A percentile compares a stretch with the other conserved stretches of the same genome.
phyloP scores from a whole-genome alignment of 805 yeast genomes.

The Scheffersomyces coipomensis region DNA sequence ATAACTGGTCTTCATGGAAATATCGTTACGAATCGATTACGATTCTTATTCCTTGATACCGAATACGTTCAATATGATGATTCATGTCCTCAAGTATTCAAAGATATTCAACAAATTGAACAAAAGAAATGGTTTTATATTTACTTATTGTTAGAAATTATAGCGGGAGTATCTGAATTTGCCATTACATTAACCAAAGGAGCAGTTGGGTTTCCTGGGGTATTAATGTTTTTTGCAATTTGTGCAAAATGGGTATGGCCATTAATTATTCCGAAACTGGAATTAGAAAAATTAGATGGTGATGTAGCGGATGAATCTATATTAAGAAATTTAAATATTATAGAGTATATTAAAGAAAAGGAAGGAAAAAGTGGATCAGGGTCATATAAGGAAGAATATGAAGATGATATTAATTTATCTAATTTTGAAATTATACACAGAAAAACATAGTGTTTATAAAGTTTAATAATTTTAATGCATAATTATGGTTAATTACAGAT shows the following conservation, averaged over 20 bases:
- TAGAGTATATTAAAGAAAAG: constrained; percentile 6
- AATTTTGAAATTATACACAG: not conserved
- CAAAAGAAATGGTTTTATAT: constrained; percentile 48
- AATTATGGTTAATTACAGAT: too few species aligned
- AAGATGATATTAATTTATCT: not conserved
- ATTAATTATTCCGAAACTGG: constrained; percentile 56
- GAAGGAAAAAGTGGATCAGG: not conserved
- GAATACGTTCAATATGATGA: constrained; percentile 34
- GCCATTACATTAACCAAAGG: constrained; percentile 84
- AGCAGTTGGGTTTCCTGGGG: constrained; percentile 93
- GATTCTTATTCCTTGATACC: constrained; percentile 62
- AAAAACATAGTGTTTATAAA: too few species aligned
- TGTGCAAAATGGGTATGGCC: constrained; percentile 64
- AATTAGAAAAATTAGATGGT: constrained; percentile 64
- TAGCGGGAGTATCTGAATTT: constrained; percentile 78
- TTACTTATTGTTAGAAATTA: constrained; percentile 56
- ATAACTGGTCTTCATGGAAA: constrained; percentile 71
- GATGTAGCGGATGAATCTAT: constrained; percentile 59
- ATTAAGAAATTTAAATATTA: constrained; percentile 40
- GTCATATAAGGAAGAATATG: not conserved
- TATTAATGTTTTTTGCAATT: constrained; percentile 66
- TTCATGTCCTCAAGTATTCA: constrained; percentile 33
- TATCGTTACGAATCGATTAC: constrained; percentile 58
- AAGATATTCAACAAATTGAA: constrained; percentile 25
- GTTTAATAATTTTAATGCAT: too few species aligned